Evolutionary conservation across 768 basidiomycete species (phyloP).

Genomic region (Suillus subaureus): DNA sequence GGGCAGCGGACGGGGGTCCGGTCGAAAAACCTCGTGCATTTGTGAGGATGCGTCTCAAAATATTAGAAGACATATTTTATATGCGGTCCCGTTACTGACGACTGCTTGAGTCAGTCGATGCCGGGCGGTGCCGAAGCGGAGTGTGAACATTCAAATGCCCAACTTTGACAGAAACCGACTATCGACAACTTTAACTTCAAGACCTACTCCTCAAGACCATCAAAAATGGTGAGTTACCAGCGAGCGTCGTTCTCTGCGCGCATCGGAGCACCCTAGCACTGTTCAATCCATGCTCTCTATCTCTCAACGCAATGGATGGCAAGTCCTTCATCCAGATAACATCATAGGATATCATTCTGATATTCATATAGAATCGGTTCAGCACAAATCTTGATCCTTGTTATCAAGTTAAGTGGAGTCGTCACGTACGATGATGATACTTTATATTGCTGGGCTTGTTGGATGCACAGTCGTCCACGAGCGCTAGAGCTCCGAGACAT

Average conservation of each 20-base stretch:
- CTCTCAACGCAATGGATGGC: slow-evolving; percentile 52
- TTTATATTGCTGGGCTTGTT: slow-evolving; percentile 45
- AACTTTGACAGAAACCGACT: neutral
- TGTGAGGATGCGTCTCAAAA: slow-evolving; percentile 13
- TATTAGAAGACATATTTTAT: slow-evolving; percentile 10
- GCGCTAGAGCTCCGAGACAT: slow-evolving; percentile 58
- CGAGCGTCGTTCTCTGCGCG: slow-evolving; percentile 19
- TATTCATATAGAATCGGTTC: slow-evolving; percentile 24
- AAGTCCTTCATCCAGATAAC: slow-evolving; percentile 43
- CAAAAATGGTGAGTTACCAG: slow-evolving; percentile 57
- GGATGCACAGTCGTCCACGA: slow-evolving; percentile 22
- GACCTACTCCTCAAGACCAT: slow-evolving; percentile 42
- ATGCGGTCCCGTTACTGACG: neutral
- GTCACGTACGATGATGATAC: slow-evolving; percentile 38
- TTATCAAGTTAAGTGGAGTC: slow-evolving; percentile 40
- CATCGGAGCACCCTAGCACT: slow-evolving; percentile 42
- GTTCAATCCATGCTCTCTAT: slow-evolving; percentile 37
- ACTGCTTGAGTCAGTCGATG: neutral
- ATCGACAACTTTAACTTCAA: slow-evolving; percentile 18
- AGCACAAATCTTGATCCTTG: slow-evolving; percentile 20
- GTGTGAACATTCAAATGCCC: slow-evolving; percentile 8
- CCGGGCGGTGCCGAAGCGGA: slow-evolving; percentile 28
- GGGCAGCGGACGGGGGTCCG: neutral
- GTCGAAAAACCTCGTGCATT: slow-evolving; percentile 24
- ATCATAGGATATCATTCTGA: slow-evolving; percentile 8